phyloP scores from a whole-genome alignment of 2,329 filamentous ascomycete genomes.

The Capronia epimyces region DNA sequence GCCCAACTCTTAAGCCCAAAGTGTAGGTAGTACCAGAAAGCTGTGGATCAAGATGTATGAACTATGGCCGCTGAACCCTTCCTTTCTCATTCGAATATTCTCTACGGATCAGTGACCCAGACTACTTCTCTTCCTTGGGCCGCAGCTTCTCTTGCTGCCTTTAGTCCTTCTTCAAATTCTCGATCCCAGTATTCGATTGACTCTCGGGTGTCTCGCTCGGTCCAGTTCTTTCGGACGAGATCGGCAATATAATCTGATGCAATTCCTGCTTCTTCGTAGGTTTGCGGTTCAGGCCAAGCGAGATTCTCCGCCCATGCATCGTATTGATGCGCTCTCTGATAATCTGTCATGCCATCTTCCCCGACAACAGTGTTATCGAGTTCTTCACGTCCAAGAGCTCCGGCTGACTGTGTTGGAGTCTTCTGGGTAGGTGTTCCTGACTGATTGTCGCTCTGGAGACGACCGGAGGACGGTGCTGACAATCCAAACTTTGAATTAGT shows the following conservation, averaged over 20 bases:
- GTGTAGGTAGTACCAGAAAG: too few species aligned
- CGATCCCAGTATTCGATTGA: slow-evolving; percentile 19
- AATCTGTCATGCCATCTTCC: slow-evolving; percentile 23
- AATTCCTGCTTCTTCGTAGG: slow-evolving; percentile 21
- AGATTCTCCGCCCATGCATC: slow-evolving; percentile 22
- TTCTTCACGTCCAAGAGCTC: slow-evolving; percentile 11
- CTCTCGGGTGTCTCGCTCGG: slow-evolving; percentile 17
- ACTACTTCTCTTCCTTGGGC: slow-evolving; percentile 14
- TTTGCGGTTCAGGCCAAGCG: slow-evolving; percentile 11
- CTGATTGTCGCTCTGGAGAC: not conserved
- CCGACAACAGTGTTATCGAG: slow-evolving; percentile 18
- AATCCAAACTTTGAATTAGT: slow-evolving; percentile 11
- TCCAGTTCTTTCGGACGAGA: slow-evolving; percentile 23
- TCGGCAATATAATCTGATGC: slow-evolving; percentile 15
- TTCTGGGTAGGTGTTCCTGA: not conserved
- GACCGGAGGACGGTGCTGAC: not conserved
- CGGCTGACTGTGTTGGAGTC: not conserved
- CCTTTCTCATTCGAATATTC: slow-evolving; percentile 8
- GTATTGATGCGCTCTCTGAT: slow-evolving; percentile 19
- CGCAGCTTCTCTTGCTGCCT: slow-evolving; percentile 13
- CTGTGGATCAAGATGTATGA: too few species aligned
- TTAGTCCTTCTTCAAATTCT: slow-evolving; percentile 21
- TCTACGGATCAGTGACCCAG: slow-evolving; percentile 21
- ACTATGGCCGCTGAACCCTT: too few species aligned
- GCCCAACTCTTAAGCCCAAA: too few species aligned